Base-by-base conservation (phyloP, 2,329 filamentous ascomycete species). In the Dactylellina leptospora region DNA sequence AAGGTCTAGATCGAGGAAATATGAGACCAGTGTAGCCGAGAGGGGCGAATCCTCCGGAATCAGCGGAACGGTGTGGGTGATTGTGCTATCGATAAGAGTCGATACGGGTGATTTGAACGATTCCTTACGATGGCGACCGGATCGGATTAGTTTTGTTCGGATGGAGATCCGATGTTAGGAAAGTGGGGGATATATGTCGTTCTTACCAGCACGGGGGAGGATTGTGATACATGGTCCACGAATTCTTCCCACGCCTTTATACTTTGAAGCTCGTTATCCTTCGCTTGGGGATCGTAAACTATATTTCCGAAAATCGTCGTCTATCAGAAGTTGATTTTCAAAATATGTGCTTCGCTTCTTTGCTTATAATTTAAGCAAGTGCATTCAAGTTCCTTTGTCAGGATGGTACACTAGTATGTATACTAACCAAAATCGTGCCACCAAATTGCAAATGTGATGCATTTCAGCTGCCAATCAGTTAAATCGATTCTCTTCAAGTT, bases 371-470 rank as follows among this genome's bases (percentile, higher is more conserved):
- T n/a, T n/a, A n/a, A n/a, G n/a, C n/a, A n/a, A n/a, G n/a, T n/a
- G n/a, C n/a, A n/a, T n/a, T n/a, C n/a, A n/a, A n/a, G n/a, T n/a
- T n/a, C n/a, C n/a, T n/a, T n/a, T n/a, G n/a, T n/a, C n/a, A n/a
- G n/a, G n/a, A n/a, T n/a, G n/a, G n/a, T n/a, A n/a, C n/a, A n/a
- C n/a, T n/a, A n/a, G n/a, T n/a, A n/a, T n/a, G n/a, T n/a, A n/a
- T n/a, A 60, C 68, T 20, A 30, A 72, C 68, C 68, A 18, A 62
- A 72, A 42, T 72, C 68, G 42, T 72, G 68, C 68, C 68, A 72
- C 59, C 59, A 72, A n/a, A 63, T 40, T n/a, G 68, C 68, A 44
- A 72, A 55, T 16, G 20, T 64, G 4, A 72, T 16, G 36, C 59
- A 64, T 23, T 25, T 63, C 13, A 42, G 8, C 47, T 72, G 53